Evolutionary conservation across 2,329 filamentous ascomycete genomes (phyloP).

Genomic region (Dichotomopilus funicola): DNA sequence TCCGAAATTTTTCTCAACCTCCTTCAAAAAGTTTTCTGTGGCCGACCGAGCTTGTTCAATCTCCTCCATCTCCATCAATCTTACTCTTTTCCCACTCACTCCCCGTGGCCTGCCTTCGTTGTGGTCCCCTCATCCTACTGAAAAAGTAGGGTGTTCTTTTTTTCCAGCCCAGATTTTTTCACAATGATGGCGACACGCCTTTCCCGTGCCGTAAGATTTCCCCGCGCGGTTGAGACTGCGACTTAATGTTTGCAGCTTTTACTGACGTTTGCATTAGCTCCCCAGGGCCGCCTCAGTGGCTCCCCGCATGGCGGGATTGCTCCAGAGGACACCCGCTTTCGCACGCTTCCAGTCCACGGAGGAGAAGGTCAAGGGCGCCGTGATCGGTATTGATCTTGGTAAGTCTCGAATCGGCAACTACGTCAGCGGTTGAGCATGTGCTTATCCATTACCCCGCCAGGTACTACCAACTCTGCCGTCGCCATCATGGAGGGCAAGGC

Average conservation of each 20-base stretch:
- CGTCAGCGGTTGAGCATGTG: slow-evolving; percentile 4
- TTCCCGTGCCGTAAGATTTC: slow-evolving; percentile 23
- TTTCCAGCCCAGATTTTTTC: slow-evolving; percentile 18
- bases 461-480: slow-evolving; percentile 95
- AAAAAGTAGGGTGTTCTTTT: slow-evolving; percentile 13
- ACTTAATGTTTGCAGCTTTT: not conserved
- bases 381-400: slow-evolving; percentile 98
- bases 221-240: not conserved
- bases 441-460: slow-evolving; percentile 31
- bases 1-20: slow-evolving; percentile 24
- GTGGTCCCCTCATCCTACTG: slow-evolving; percentile 12
- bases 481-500: slow-evolving; percentile 96
- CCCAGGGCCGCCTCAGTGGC: slow-evolving; percentile 67
- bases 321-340: slow-evolving; percentile 66
- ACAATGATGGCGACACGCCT: slow-evolving; percentile 25
- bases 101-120: slow-evolving; percentile 16
- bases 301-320: slow-evolving; percentile 59
- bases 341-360: slow-evolving; percentile 73
- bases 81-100: slow-evolving; percentile 11
- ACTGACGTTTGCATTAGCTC: slow-evolving; percentile 47
- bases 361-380: slow-evolving; percentile 85
- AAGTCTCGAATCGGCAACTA: slow-evolving; percentile 31
- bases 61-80: slow-evolving; percentile 15
- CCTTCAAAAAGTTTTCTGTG: slow-evolving; percentile 17
- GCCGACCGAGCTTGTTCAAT: slow-evolving; percentile 15